A percentile compares a stretch with the other conserved stretches of the same genome.
Evolutionary conservation across 2,329 filamentous ascomycete species (phyloP).

Genomic region (Aspergillus aculeatinus): DNA sequence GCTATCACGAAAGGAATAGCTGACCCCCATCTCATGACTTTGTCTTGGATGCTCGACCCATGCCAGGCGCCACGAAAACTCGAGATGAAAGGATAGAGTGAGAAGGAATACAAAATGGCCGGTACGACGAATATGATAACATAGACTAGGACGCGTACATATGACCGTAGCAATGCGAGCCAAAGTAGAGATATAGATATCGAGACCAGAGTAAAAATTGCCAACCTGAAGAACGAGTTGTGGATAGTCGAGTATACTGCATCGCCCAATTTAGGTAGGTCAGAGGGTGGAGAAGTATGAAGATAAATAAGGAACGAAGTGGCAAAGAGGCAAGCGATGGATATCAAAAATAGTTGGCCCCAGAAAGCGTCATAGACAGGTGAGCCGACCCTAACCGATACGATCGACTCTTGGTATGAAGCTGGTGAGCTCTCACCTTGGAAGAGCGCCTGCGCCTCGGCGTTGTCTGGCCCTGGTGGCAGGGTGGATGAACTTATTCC

Average conservation of each 20-base stretch:
- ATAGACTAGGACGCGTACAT: conserved; percentile 79
- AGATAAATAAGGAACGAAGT: conserved; percentile 88
- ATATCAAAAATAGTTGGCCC: conserved; percentile 84
- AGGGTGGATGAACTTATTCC: conserved; percentile 44
- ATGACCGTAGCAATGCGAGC: conserved; percentile 84
- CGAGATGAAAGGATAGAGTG: conserved; percentile 83
- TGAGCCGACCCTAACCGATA: conserved; percentile 63
- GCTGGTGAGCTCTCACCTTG: conserved; percentile 48
- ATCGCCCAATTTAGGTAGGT: conserved; percentile 72
- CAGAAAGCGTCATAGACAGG: conserved; percentile 89
- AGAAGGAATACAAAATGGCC: conserved; percentile 82
- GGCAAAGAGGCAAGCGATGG: conserved; percentile 77
- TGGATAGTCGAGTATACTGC: conserved; percentile 90
- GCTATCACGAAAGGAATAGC: conserved; percentile 72
- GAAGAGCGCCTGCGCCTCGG: conserved; percentile 45
- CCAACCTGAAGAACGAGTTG: conserved; percentile 83
- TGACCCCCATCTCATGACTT: conserved; percentile 82
- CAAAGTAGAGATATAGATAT: conserved; percentile 84
- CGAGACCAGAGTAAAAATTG: conserved; percentile 87
- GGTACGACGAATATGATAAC: conserved; percentile 82
- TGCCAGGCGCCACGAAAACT: conserved; percentile 78
- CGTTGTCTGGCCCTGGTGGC: conserved; percentile 54
- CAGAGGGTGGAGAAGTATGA: conserved; percentile 73
- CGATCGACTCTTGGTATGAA: conserved; percentile 57
- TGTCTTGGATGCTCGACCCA: conserved; percentile 80